Evolutionary conservation across 495 filamentous ascomycete genomes (phyloP), one percentile per base, ranked within the genome.

Genomic region (Aspergillus wentii): DNA sequence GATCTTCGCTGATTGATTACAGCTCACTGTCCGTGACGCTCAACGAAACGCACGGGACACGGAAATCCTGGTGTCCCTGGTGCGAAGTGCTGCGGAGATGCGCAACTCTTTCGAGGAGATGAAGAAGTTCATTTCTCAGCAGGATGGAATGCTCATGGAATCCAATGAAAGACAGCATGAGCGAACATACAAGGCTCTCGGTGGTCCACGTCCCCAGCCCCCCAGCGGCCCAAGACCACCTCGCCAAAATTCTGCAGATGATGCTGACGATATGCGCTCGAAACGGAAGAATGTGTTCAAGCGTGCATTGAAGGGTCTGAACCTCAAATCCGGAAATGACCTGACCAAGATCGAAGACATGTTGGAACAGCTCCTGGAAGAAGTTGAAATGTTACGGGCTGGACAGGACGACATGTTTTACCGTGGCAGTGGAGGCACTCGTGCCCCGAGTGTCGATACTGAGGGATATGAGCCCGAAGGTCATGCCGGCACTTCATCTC

Each of bases 41-140:
- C 91, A 96, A 66, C 86, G 92, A 22, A 96, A 94, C 63, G 92
- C 92, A 31, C 76, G 91, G 26, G 92, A 99, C 51, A 99, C 92
- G 1, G 92, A 97, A 64, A 95, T 99, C 36, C 63, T 99, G 20
- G 85, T 97, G 33, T 95, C 92, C 3, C 74, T 99, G 26, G 92
- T 97, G 32, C 80, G 88, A 35, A 88, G 88, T 44, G 90, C 94
- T 11, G 88, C 94, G 8, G 92, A 99, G 54, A 95, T 97, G 89
- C 87, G 92, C 40, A 95, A 85, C 44, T 91, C 86, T 9, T 95
- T 97, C 54, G 89, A 96, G 50, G 90, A 94, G 46, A 85, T 99
- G 80, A 96, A 94, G 75, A 84, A 79, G 48, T 83, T 91, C 57
- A 78, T 99, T 29, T 82, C 80, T 2, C 84, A 91, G 29, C 88